Evolutionary conservation across 805 yeast genomes (phyloP), one percentile per base, ranked within the genome.

Genomic region (Yarrowia alimentaria): DNA sequence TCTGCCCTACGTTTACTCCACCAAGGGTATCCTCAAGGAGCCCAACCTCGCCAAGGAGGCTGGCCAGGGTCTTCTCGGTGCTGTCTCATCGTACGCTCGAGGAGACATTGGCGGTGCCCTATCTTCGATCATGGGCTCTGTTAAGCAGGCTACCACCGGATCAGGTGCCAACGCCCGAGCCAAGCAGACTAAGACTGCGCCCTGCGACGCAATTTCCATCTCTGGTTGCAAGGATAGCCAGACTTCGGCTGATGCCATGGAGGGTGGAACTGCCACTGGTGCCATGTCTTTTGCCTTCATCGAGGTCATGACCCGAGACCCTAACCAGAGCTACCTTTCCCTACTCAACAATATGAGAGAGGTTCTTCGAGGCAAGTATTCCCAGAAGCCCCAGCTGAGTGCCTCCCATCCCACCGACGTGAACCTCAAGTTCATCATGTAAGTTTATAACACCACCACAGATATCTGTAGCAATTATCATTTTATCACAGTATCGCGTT

Each of bases 161-260:
- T 68, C 68, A 12, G 54, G 68, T 4, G 70, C 73, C 13, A 62
- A 66, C 13, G 67, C 79, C 53, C 64, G 65, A 31, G 72, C 79
- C 19, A 74, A 67, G 53, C 76, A 75, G 56, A 68, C 75, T 21
- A 85, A 84, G 61, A 77, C 81, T 57, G 77, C 88, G 0, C 77
- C 88, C 0, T 90, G 91, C 2, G 95, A 86, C 66, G 85, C 81
- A 14, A 76, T 86, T 18, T 76, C 79, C 66, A 69, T 86, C 51
- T 80, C 88, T 3, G 95, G 95, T 5, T 87, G 95, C 57, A 85
- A 83, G 62, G 95, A 86, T 66, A 74, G 77, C 48, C 95, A 86
- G 67, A 86, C 95, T 0, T 77, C 83, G 52, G 95, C 95, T 6
- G 95, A 86, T 65, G 84, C 95, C 0, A 71, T 69, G 16, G 87